Percentiles rank a stretch among this genome's conserved stretches.
These are phyloP conservation scores for Plantago elongata DNA, from an alignment of 257 asterid species.

Conservation along the genomic window DNA sequence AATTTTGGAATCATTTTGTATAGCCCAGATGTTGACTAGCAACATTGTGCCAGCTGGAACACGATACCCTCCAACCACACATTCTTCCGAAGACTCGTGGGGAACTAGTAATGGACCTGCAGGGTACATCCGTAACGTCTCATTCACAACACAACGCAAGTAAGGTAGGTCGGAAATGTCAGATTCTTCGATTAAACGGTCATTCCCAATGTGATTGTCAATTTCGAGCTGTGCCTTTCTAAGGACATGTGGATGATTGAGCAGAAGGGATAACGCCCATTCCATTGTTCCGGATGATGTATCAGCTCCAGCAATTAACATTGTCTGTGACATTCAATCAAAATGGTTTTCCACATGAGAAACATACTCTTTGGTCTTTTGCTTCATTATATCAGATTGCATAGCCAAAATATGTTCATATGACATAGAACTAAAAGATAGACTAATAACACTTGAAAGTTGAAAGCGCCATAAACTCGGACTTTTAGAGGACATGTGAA, in stretches of 20 bases:
- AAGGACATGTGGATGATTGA: constrained; percentile 26
- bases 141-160: constrained; percentile 19
- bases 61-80: constrained; percentile 16
- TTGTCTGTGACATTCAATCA: constrained; percentile 12
- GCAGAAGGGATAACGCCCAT: constrained; percentile 24
- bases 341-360: background rate
- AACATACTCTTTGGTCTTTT: background rate
- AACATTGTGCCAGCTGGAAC: constrained; percentile 15
- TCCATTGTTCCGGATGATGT: constrained; percentile 26
- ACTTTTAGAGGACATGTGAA: background rate
- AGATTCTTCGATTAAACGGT: constrained; percentile 21
- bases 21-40: constrained; percentile 17
- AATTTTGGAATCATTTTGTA: constrained; percentile 16
- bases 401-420: no score
- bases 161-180: constrained; percentile 16
- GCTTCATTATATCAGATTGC: no score
- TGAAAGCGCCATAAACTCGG: no score
- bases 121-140: constrained; percentile 25
- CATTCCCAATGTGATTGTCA: constrained; percentile 19
- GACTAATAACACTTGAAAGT: no score
- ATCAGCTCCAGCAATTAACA: constrained; percentile 25
- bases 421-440: background rate
- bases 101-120: constrained; percentile 22
- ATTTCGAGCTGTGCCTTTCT: constrained; percentile 27
- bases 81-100: constrained; percentile 19